Evolutionary conservation across 768 basidiomycete genomes (phyloP).

Genomic region (Rhodotorula taiwanensis): DNA sequence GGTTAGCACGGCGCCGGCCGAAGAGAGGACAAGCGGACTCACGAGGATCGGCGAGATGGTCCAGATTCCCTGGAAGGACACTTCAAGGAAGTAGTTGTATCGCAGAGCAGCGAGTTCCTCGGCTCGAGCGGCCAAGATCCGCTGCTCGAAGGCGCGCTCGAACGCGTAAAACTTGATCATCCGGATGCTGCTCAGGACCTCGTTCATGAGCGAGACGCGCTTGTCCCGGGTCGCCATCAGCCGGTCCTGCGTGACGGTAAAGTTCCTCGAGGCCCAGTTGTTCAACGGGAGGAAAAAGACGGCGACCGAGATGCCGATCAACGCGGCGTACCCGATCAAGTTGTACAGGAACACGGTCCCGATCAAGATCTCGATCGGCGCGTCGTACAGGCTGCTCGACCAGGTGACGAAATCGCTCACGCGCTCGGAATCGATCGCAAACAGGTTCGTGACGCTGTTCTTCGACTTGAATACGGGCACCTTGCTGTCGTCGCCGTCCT

Average conservation of each 20-base stretch:
- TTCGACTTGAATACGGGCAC: constrained; percentile 36
- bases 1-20: constrained; percentile 33
- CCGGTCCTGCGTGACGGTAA: constrained; percentile 39
- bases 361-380: constrained; percentile 36
- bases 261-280: constrained; percentile 36
- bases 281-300: constrained; percentile 41
- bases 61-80: constrained; percentile 39
- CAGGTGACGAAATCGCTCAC: constrained; percentile 29
- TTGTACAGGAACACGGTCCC: constrained; percentile 39
- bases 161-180: constrained; percentile 42
- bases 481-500: constrained; percentile 30
- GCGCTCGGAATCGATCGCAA: constrained; percentile 38
- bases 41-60: constrained; percentile 40
- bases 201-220: constrained; percentile 42
- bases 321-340: constrained; percentile 38
- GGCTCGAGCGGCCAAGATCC: constrained; percentile 30
- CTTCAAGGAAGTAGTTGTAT: constrained; percentile 27
- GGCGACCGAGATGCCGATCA: constrained; percentile 40
- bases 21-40: constrained; percentile 41
- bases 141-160: constrained; percentile 36
- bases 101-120: constrained; percentile 36
- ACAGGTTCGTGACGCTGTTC: constrained; percentile 36
- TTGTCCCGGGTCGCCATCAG: constrained; percentile 44
- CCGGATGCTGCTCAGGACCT: constrained; percentile 42
- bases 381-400: constrained; percentile 31